Evolutionary conservation across 805 yeast species (phyloP).

Genomic region (Helenozyma rhizophorensis): DNA sequence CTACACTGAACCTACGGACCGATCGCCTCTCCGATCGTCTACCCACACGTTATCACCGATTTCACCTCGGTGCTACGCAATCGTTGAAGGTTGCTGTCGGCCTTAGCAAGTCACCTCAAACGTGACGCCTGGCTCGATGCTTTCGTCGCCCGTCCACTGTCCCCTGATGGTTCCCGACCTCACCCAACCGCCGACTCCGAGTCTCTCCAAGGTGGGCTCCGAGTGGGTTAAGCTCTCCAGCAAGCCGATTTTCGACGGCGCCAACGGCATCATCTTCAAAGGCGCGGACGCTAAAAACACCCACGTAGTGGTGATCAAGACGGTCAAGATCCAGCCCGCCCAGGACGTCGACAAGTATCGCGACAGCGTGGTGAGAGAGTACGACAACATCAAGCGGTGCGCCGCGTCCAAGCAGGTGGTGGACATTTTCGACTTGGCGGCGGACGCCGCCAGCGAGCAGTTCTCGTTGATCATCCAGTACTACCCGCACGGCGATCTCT

Average conservation of each 20-base stretch:
- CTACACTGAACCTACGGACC: too few species aligned
- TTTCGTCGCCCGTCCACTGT: too few species aligned
- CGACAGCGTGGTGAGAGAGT: constrained; percentile 27
- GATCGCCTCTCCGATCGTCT: too few species aligned
- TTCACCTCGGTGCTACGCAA: too few species aligned
- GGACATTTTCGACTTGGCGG: constrained; percentile 22
- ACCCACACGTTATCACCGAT: too few species aligned
- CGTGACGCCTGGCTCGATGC: too few species aligned
- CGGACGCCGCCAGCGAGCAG: constrained; percentile 14
- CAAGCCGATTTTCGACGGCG: constrained; percentile 38
- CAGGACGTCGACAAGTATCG: constrained; percentile 15
- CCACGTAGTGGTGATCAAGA: constrained; percentile 26
- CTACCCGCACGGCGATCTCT: constrained; percentile 45
- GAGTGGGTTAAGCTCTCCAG: constrained; percentile 23
- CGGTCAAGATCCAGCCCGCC: constrained; percentile 19
- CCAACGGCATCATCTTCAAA: constrained; percentile 35
- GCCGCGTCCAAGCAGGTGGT: constrained; percentile 25
- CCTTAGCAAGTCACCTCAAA: too few species aligned
- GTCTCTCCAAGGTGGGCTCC: too few species aligned
- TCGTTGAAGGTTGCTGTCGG: too few species aligned
- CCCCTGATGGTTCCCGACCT: too few species aligned
- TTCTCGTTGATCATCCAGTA: constrained; percentile 39
- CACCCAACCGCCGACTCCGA: too few species aligned
- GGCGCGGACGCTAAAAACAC: constrained; percentile 22
- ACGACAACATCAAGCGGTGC: constrained; percentile 23